These are phyloP conservation scores for Orbilia blumenaviensis DNA, from an alignment of 2,329 filamentous ascomycete genomes.

Conservation along the genomic window DNA sequence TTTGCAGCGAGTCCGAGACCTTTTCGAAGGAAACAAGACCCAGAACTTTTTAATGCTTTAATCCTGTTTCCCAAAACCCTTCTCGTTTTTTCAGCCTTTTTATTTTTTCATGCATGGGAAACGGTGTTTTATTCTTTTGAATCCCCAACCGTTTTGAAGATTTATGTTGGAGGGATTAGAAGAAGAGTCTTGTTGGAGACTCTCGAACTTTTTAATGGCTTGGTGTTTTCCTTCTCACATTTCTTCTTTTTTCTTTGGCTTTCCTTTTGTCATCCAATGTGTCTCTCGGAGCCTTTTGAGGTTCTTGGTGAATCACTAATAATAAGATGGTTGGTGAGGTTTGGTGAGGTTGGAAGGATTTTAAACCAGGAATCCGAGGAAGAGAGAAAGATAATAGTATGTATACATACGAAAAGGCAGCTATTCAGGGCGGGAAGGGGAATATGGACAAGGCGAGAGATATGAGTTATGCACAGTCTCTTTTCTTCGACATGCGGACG, in stretches of 20 bases:
- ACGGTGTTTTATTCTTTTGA: conserved; percentile 43
- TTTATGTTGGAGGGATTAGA: conserved; percentile 44
- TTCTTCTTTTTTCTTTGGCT: conserved; percentile 26
- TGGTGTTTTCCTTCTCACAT: conserved; percentile 34
- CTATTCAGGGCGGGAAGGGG: not conserved
- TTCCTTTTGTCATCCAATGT: conserved; percentile 41
- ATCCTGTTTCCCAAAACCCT: conserved; percentile 46
- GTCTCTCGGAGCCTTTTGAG: conserved; percentile 48
- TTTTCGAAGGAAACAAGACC: conserved; percentile 36
- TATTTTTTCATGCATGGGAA: conserved; percentile 56
- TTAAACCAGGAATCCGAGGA: not conserved
- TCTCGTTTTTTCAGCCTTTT: conserved; percentile 54
- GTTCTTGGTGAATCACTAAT: conserved; percentile 54
- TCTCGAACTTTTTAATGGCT: conserved; percentile 42
- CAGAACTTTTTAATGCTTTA: conserved; percentile 48
- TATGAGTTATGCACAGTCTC: no score
- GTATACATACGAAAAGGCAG: conserved; percentile 21
- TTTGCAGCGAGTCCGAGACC: conserved; percentile 51
- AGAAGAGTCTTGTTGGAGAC: conserved; percentile 7
- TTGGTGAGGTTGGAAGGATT: not conserved
- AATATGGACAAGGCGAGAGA: not conserved
- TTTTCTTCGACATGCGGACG: not conserved
- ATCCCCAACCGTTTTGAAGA: conserved; percentile 22
- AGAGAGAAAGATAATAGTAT: conserved; percentile 29
- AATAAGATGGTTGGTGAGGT: conserved; percentile 28